These are phyloP conservation scores for Backusella parvicylindrica DNA, from an alignment of 192 early-diverging fungal genomes.

Conservation along the genomic window DNA sequence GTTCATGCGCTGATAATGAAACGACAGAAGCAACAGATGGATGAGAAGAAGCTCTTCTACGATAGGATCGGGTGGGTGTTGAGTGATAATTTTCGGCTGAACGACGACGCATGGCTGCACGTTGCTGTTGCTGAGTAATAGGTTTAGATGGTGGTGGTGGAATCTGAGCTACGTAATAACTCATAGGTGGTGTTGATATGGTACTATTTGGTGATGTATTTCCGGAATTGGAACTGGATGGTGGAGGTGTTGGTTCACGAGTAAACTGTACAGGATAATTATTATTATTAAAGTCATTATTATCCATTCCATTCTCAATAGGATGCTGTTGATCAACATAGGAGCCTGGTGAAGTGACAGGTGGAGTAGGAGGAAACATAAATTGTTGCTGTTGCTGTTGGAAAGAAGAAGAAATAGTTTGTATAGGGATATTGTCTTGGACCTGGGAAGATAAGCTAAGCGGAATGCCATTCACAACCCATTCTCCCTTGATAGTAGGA, in stretches of 20 bases:
- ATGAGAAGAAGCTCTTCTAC: neutral
- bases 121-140: neutral
- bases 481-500: neutral
- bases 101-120: slow-evolving; percentile 2
- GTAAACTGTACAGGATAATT: neutral
- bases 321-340: neutral
- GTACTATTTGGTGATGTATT: neutral
- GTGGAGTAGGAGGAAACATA: neutral
- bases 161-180: neutral
- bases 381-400: neutral
- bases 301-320: neutral
- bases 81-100: neutral
- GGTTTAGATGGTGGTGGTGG: neutral
- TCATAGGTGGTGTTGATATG: neutral
- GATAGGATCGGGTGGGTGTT: neutral
- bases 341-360: neutral
- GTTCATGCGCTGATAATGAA: slow-evolving; percentile 31
- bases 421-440: neutral
- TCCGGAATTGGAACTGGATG: neutral
- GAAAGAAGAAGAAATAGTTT: neutral
- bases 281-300: neutral
- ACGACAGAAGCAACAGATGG: slow-evolving; percentile 31
- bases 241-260: neutral
- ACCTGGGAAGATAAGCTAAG: neutral
- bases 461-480: neutral